Percentiles rank a stretch among this genome's conserved stretches.
Evolutionary conservation across 2,329 filamentous ascomycete species (phyloP).

Genomic region (Aspergillus chevalieri): DNA sequence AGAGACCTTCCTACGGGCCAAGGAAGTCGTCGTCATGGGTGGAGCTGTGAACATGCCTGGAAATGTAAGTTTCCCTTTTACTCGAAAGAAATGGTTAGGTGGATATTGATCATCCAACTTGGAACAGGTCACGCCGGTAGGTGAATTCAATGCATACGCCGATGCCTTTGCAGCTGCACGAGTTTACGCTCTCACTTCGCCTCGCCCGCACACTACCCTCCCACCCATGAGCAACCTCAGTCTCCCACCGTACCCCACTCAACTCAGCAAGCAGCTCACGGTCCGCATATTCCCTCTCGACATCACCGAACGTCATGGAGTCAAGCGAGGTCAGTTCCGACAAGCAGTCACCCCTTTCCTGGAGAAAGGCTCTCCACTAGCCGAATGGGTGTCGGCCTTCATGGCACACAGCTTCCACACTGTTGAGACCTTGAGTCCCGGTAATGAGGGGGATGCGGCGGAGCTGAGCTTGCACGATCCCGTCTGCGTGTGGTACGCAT

Average conservation of each 20-base stretch:
- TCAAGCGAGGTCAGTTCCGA: slow-evolving; percentile 57
- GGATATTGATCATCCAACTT: neutral
- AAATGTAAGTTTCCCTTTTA: slow-evolving; percentile 56
- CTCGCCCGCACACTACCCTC: slow-evolving; percentile 70
- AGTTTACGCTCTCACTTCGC: slow-evolving; percentile 70
- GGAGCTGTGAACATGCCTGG: slow-evolving; percentile 73
- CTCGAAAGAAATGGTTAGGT: neutral
- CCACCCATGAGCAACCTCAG: slow-evolving; percentile 51
- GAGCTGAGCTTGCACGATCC: slow-evolving; percentile 70
- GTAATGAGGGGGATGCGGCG: slow-evolving; percentile 43
- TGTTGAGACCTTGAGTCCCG: slow-evolving; percentile 57
- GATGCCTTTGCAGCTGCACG: slow-evolving; percentile 73
- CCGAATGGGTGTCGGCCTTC: slow-evolving; percentile 66
- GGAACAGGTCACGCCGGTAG: slow-evolving; percentile 59
- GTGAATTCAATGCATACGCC: slow-evolving; percentile 94
- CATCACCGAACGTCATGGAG: slow-evolving; percentile 65
- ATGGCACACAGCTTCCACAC: slow-evolving; percentile 65
- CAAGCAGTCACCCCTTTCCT: slow-evolving; percentile 51
- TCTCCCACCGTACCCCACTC: slow-evolving; percentile 58
- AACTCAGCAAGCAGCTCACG: slow-evolving; percentile 58
- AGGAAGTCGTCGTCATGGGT: slow-evolving; percentile 94
- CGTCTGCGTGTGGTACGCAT: slow-evolving; percentile 70
- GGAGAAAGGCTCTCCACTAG: slow-evolving; percentile 62
- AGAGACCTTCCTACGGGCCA: slow-evolving; percentile 78
- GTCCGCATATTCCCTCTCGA: slow-evolving; percentile 70